These are phyloP conservation scores for Eugenia klotzschiana DNA, from an alignment of 441 rosid species.

Conservation along the genomic window DNA sequence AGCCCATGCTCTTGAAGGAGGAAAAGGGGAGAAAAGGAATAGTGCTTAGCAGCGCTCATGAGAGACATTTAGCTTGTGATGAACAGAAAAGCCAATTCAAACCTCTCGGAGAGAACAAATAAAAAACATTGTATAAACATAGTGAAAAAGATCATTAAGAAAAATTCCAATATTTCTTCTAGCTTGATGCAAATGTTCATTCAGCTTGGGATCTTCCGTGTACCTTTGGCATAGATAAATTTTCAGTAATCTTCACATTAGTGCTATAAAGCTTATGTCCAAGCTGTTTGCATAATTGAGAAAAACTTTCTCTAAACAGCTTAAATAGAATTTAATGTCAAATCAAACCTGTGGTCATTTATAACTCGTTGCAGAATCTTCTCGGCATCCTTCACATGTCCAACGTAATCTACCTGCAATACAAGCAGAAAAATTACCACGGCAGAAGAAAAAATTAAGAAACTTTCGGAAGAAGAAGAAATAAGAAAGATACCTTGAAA, in stretches of 20 bases:
- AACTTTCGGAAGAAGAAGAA: neutral
- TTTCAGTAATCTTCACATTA: neutral
- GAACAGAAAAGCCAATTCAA: neutral
- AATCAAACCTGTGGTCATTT: slow-evolving; percentile 62
- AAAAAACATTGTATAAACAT: neutral
- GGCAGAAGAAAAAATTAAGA: slow-evolving; percentile 4
- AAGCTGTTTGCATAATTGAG: neutral
- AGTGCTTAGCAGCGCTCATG: neutral
- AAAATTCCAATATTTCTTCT: neutral
- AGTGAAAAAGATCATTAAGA: neutral
- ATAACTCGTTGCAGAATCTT: slow-evolving; percentile 59
- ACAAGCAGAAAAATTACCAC: neutral
- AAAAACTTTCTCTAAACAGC: neutral
- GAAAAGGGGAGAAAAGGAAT: neutral
- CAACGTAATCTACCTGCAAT: slow-evolving; percentile 80
- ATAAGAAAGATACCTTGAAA: slow-evolving; percentile 42
- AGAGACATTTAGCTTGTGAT: neutral
- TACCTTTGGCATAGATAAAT: neutral
- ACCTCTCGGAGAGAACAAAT: neutral
- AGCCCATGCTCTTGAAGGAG: neutral
- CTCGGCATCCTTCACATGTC: slow-evolving; percentile 57
- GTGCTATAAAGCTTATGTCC: neutral
- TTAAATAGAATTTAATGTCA: slow-evolving; percentile 2
- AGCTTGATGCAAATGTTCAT: neutral
- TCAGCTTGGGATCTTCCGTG: neutral